Conservation (phyloP, 805 yeast species). For the Yarrowia divulgata region DNA sequence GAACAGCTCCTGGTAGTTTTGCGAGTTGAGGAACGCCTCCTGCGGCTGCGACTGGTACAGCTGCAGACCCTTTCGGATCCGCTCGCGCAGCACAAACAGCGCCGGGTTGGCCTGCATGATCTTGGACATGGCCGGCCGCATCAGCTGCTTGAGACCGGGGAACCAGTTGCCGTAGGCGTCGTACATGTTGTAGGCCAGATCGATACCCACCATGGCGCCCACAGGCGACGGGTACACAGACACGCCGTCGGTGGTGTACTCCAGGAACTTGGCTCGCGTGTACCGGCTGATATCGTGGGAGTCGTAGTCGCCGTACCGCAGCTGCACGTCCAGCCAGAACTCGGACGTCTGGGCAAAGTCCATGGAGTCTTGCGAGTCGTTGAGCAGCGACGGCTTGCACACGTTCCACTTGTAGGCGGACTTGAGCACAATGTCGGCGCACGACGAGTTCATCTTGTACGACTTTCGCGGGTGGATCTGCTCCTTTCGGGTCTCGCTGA, state of each 20-base stretch:
- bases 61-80: conserved; percentile 92
- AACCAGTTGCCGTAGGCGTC: conserved; percentile 98
- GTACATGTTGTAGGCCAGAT: conserved; percentile 92
- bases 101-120: conserved; percentile 97
- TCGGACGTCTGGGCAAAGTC: conserved; percentile 64
- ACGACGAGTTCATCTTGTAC: conserved; percentile 93
- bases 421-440: conserved; percentile 84
- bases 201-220: conserved; percentile 89
- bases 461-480: conserved; percentile 97
- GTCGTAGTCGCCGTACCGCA: conserved; percentile 96
- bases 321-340: conserved; percentile 94
- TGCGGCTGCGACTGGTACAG: conserved; percentile 92
- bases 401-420: conserved; percentile 85
- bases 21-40: conserved; percentile 86
- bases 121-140: conserved; percentile 91
- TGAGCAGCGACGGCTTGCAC: conserved; percentile 74
- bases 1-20: conserved; percentile 88
- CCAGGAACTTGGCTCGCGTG: conserved; percentile 89
- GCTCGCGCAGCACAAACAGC: conserved; percentile 84
- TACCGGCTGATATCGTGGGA: conserved; percentile 96
- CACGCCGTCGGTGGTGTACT: conserved; percentile 86
- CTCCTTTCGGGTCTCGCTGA: conserved; percentile 86
- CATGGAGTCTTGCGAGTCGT: conserved; percentile 71
- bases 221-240: conserved; percentile 92
- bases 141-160: conserved; percentile 87